phyloP scores from a whole-genome alignment of 331 rosid genomes.

The Stylosanthes scabra region DNA sequence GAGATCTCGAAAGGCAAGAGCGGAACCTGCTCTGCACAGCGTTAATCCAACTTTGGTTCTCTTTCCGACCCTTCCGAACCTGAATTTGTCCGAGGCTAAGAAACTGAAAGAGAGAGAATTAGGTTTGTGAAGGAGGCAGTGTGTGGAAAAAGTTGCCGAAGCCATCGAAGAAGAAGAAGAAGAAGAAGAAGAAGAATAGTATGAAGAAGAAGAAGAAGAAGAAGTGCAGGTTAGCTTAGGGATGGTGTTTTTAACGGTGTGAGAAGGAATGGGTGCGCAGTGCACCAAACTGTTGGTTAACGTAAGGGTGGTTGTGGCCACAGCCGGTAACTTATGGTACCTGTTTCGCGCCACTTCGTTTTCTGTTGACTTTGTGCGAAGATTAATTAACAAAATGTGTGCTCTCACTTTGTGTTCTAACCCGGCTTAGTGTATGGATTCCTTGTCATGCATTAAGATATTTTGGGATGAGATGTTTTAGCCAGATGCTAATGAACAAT shows the following conservation, averaged over 20 bases:
- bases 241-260: background rate
- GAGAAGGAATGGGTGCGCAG: background rate
- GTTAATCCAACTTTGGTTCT: constrained; percentile 29
- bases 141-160: constrained; percentile 59
- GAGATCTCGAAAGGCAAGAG: constrained; percentile 71
- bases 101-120: constrained; percentile 41
- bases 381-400: background rate
- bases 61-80: constrained; percentile 40
- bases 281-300: constrained; percentile 30
- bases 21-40: constrained; percentile 65
- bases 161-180: constrained; percentile 56
- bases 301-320: constrained; percentile 53
- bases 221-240: constrained; percentile 30
- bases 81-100: constrained; percentile 38
- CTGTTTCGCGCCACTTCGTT: constrained; percentile 71
- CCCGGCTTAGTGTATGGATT: no score
- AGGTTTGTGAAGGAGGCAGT: constrained; percentile 50
- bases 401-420: background rate
- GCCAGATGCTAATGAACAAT: no score
- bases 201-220: constrained; percentile 26
- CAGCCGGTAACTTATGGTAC: constrained; percentile 56
- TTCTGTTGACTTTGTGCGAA: constrained; percentile 45
- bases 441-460: no score
- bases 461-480: no score
- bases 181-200: background rate